Evolutionary conservation across 805 yeast species (phyloP), one percentile per base, ranked within the genome.

Genomic region (Suhomyces kilbournensis): DNA sequence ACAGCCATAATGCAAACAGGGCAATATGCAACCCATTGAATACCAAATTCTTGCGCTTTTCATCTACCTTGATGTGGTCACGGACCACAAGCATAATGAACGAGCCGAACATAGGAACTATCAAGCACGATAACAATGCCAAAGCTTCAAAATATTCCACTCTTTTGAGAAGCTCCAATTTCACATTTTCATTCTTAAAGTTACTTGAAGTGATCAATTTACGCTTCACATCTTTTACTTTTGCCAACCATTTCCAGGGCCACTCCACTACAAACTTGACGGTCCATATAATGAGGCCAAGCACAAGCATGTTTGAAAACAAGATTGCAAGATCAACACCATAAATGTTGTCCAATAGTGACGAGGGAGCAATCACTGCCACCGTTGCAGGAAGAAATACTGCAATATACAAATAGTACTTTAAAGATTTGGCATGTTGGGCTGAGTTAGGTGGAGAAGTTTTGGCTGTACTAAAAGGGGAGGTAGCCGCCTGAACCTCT

Each of bases 161-260:
- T 9, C 26, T 26, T 20, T 55, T 44, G 20, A 58, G 54, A 10
- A 58, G 46, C 9, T 23, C 7, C 23, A 56, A 39, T 32, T 45
- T 55, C 15, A 38, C 17, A 34, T 44, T 28, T 19, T 17, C 17
- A 14, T 25, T n/a, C 2, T 15, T 25, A 12, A 14, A 15, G 7
- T 23, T n/a, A 6, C 19, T 14, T 4, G 40, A 45, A 30, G 54
- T 53, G 25, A 64, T 46, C 25, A 64, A 46, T 34, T 48, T 56
- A 7, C 17, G 19, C 44, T 61, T 63, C 12, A 59, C 48, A 1
- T 51, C 55, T 30, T 56, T 55, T 10, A 74, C 60, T 42, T 65
- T 69, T 5, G 54, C 48, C 15, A 66, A 57, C 78, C 77, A 74
- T n/a, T 58, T 57, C 75, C 76, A 73, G 0, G 78, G 78, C 78